Base-by-base conservation (phyloP, 352 stramenopile species). In the Phytopythium kandeliae region DNA sequence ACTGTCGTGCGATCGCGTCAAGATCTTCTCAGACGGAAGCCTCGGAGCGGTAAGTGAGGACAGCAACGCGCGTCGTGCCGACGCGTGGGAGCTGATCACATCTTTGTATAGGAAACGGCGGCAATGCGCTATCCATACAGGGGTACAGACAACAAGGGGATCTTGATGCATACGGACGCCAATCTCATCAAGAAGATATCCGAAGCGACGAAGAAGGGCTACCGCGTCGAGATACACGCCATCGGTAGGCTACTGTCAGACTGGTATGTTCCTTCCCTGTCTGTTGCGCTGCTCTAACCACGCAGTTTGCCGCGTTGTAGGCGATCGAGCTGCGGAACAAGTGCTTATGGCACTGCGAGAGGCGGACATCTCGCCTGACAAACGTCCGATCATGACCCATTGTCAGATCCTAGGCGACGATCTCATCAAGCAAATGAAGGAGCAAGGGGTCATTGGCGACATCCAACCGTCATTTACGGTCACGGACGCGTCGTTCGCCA, bases 381-480 rank as follows among this genome's bases (percentile, higher is more conserved):
- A 78, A 38, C 74, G 86, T n/a, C 78, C 86, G 0, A 86, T 96
- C 55, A 69, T 97, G 36, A 97, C 88, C 26, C 88, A 97, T 51
- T 96, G 86, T 54, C 88, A 97, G 62, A 87, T 96, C 44, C 60
- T 96, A 12, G 75, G 76, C 5, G 58, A 66, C 37, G 78, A 95
- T 33, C 45, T 94, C 19, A 75, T 96, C 24, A 31, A 54, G 7
- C 51, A 77, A 26, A 96, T 96, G 86, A 62, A 60, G 17, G 56
- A 71, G 0, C 74, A 86, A 45, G 82, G 84, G 6, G 84, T 93
- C 34, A 92, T 96, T 21, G 85, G 64, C 38, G 90, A 96, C 59
- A 87, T 96, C 46, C 85, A 96, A 57, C 85, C 85, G 21, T 94
- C 84, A 8, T 96, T 96, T 48, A 78, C 85, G 7, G 80, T 93